phyloP scores from a whole-genome alignment of 2,329 filamentous ascomycete genomes.

The Cordyceps fumosorosea region DNA sequence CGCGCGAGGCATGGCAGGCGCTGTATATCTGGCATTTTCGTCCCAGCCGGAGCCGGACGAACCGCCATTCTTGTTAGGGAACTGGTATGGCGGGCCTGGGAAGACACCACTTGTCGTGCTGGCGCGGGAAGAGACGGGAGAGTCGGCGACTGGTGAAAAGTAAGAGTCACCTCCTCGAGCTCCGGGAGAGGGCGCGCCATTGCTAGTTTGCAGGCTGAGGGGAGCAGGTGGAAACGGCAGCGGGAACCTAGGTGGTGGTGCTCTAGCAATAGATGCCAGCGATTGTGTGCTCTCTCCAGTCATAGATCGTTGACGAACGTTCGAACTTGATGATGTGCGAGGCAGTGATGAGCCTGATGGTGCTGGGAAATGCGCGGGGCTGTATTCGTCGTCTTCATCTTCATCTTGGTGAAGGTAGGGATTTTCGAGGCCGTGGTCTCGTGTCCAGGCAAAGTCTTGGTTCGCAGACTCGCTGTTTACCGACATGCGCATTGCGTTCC shows the following conservation, averaged over 20 bases:
- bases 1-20: constrained; percentile 75
- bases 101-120: constrained; percentile 73
- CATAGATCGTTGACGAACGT: constrained; percentile 67
- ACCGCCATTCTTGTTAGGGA: constrained; percentile 58
- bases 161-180: constrained; percentile 71
- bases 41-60: constrained; percentile 64
- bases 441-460: constrained; percentile 76
- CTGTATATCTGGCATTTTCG: constrained; percentile 78
- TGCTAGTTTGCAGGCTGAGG: constrained; percentile 63
- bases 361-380: constrained; percentile 30
- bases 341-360: constrained; percentile 22
- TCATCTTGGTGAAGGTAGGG: constrained; percentile 66
- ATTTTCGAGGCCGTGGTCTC: constrained; percentile 66
- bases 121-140: constrained; percentile 67
- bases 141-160: constrained; percentile 82
- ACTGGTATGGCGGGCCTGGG: constrained; percentile 48
- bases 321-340: constrained; percentile 58
- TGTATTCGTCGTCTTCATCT: constrained; percentile 54
- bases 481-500: constrained; percentile 44
- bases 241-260: constrained; percentile 66
- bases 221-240: constrained; percentile 49
- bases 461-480: constrained; percentile 44
- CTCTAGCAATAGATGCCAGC: constrained; percentile 49
- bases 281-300: constrained; percentile 64
- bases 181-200: constrained; percentile 50